Evolutionary conservation across 139 green algal species (phyloP), one percentile per base, ranked within the genome.

Genomic region (Coelastrella sp.): DNA sequence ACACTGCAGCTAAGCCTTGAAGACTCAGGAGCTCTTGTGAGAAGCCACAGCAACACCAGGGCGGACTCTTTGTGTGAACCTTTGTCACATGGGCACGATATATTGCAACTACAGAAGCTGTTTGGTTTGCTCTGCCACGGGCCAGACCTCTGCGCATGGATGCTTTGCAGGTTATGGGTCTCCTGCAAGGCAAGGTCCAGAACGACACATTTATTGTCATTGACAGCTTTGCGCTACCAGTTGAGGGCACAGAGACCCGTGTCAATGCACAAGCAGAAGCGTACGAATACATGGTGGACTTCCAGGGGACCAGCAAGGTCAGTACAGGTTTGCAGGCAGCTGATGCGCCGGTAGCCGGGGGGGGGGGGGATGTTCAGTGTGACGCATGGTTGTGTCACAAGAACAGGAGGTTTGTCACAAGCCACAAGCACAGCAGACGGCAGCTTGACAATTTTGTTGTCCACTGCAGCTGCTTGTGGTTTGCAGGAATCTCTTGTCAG

Each of bases 211-310:
- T 99, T 91, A 92, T 99, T 22, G 97, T 99, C 1, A 94, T 99
- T 25, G 98, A 99, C 92, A 93, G 92, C 8, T 99, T 99, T 95
- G 96, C 97, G 7, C 95, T 99, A 87, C 98, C 98, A 6, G 98
- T 99, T 87, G 98, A 99, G 92, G 98, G 98, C 80, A 99, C 98
- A 4, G 98, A 99, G 92, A 99, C 98, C 15, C 92, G 98, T 5
- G 97, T 99, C 15, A 99, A 99, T 90, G 82, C 82, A 9, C 81
- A 93, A 78, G 92, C 93, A 58, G 93, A 95, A 89, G 98, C 97
- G 0, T 98, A 99, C 89, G 98, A 99, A 91, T 99, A 98, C 94
- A 98, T 99, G 95, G 94, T 99, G 15, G 95, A 98, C 79, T 99
- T 97, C 89, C 85, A 94, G 58, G 94, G 98, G 72, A 96, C 95